Evolutionary conservation across 306 rosid genomes (phyloP).

Genomic region (Sesbania bispinosa): DNA sequence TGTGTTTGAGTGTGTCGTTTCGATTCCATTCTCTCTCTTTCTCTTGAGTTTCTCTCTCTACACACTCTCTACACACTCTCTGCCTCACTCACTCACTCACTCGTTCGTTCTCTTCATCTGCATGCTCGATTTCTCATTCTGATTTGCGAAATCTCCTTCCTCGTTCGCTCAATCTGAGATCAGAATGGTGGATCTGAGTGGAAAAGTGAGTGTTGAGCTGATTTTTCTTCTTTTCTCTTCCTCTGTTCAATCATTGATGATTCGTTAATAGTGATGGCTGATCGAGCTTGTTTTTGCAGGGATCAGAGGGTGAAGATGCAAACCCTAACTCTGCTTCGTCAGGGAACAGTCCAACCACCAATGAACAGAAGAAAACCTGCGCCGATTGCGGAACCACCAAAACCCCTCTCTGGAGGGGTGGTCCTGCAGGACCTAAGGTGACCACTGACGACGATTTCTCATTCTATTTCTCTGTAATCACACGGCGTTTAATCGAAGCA

Average conservation of each 20-base stretch:
- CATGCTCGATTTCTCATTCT: no score
- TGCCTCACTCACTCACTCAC: no score
- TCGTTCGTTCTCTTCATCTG: no score
- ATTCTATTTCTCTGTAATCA: background rate
- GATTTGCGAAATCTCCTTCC: background rate
- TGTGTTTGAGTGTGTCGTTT: constrained; percentile 42
- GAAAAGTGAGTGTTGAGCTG: constrained; percentile 63
- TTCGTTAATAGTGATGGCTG: background rate
- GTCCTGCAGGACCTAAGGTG: constrained; percentile 98
- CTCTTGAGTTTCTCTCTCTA: constrained; percentile 9
- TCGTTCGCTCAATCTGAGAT: background rate
- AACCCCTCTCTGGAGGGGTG: constrained; percentile 97
- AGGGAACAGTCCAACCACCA: no score
- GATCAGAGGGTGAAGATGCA: constrained; percentile 70
- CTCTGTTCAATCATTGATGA: background rate
- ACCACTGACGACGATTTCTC: background rate
- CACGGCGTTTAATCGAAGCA: no score
- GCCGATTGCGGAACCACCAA: constrained; percentile 93
- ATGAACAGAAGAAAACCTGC: constrained; percentile 73
- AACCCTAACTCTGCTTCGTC: constrained; percentile 52
- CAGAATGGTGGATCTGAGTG: constrained; percentile 64
- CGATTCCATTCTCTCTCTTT: background rate
- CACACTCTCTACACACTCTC: background rate
- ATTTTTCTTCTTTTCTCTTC: background rate
- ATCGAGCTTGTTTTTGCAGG: constrained; percentile 46